Base-by-base conservation (phyloP, 257 asterid genomes). In the Solanum clarkiae region DNA sequence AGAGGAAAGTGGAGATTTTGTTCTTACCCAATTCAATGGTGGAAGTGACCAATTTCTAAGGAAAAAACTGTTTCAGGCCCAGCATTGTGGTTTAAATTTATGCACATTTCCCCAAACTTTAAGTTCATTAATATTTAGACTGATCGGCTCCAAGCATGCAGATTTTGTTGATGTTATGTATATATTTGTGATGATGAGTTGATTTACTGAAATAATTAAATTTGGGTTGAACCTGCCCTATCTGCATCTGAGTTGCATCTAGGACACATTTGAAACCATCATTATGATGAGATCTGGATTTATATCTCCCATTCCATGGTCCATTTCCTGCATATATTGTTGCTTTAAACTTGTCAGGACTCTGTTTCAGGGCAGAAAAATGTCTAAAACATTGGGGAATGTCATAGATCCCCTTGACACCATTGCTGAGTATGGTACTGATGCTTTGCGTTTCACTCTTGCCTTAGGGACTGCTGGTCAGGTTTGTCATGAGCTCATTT, bases 381-480 rank as follows among this genome's bases (percentile, higher is more conserved):
- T 96, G 99, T 96, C 99, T 51, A 96, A 96, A 89, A 90, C 99
- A 32, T 90, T 96, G 63, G 99, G 99, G 63, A 96, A 96, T 89
- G 98, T 94, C 84, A 89, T 94, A 83, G 97, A 96, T 91, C 99
- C 98, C 70, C 92, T 95, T 57, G 97, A 96, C 88, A 94, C 96
- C 51, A 93, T 96, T 90, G 90, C 86, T 83, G 98, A 95, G 74
- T 96, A 93, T 86, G 99, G 99, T 36, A 96, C 97, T 3, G 99
- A 96, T 94, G 98, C 99, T 90, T 88, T 96, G 84, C 94, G 98
- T 70, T 96, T 94, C 91, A 93, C 98, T 77, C 97, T 96, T 84
- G 93, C 98, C 89, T 90, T 96, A 69, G 99, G 99, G 89, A 95
- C 98, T 66, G 93, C 98, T 89, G 98, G 98, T 75, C 99, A 96